Conservation (phyloP, 495 filamentous ascomycete species). For the Viridothelium virens region DNA sequence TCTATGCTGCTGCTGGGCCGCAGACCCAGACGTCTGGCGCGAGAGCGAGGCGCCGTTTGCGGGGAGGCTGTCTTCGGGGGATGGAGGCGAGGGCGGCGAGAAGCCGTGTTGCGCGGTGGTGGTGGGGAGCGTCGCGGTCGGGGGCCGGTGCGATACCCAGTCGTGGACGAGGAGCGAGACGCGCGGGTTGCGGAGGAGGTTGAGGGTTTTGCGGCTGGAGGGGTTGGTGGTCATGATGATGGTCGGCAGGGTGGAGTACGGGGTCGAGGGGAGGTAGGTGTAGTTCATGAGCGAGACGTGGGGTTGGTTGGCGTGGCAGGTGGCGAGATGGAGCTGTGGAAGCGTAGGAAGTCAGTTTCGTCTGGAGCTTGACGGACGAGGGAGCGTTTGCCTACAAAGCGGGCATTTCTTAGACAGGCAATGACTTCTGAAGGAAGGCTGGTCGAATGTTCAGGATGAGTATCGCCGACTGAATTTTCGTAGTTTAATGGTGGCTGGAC, state of each 20-base stretch:
- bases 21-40: constrained; percentile 36
- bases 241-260: constrained; percentile 49
- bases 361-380: background rate
- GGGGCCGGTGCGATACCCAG: constrained; percentile 92
- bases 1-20: constrained; percentile 47
- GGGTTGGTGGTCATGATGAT: constrained; percentile 94
- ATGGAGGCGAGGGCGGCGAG: constrained; percentile 9
- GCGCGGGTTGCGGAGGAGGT: constrained; percentile 77
- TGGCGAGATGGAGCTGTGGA: constrained; percentile 88
- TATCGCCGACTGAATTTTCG: constrained; percentile 17
- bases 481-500: constrained; percentile 22
- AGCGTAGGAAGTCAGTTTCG: background rate
- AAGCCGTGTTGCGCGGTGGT: constrained; percentile 31
- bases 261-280: constrained; percentile 85
- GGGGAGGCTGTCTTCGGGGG: constrained; percentile 20
- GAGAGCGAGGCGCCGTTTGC: constrained; percentile 36
- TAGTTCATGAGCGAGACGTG: constrained; percentile 99
- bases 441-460: constrained; percentile 50
- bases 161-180: constrained; percentile 96
- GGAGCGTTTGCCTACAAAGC: constrained; percentile 58
- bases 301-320: constrained; percentile 69
- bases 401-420: constrained; percentile 83
- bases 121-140: constrained; percentile 56
- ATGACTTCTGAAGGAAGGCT: constrained; percentile 76
- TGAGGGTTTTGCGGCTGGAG: constrained; percentile 78